phyloP scores from a whole-genome alignment of 169 alveolate species.

The Babesia sp. region DNA sequence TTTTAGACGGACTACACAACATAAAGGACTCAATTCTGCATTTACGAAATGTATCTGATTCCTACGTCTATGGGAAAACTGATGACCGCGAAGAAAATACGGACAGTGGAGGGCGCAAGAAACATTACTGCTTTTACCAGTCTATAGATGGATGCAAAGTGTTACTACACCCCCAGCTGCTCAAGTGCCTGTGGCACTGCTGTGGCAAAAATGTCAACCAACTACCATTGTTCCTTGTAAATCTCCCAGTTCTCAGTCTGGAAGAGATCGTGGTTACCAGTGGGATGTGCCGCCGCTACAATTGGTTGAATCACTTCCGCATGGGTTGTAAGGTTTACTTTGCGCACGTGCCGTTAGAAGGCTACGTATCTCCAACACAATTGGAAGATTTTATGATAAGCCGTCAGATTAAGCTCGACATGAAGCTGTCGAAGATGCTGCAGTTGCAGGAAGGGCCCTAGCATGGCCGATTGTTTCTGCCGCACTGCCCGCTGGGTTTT shows the following conservation, averaged over 20 bases:
- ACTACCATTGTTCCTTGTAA: conserved; percentile 22
- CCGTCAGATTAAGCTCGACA: conserved; percentile 24
- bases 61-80: conserved; percentile 16
- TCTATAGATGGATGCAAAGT: conserved; percentile 37
- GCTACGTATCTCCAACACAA: conserved; percentile 6
- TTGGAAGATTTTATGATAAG: conserved; percentile 3
- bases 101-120: conserved; percentile 12
- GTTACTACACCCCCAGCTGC: conserved; percentile 18
- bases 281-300: conserved; percentile 33
- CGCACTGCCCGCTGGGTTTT: not conserved
- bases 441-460: conserved; percentile 11
- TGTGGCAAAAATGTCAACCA: conserved; percentile 21
- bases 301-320: conserved; percentile 41
- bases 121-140: conserved; percentile 38
- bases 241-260: conserved; percentile 25
- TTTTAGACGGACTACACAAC: conserved; percentile 6
- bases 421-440: conserved; percentile 18
- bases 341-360: conserved; percentile 37
- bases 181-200: conserved; percentile 42
- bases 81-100: not conserved
- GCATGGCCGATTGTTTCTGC: not conserved
- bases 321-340: conserved; percentile 32
- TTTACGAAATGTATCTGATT: conserved; percentile 3
- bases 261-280: conserved; percentile 27
- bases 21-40: conserved; percentile 15